These are phyloP conservation scores for Theileria sp. DNA, from an alignment of 169 alveolate genomes.

Conservation along the genomic window DNA sequence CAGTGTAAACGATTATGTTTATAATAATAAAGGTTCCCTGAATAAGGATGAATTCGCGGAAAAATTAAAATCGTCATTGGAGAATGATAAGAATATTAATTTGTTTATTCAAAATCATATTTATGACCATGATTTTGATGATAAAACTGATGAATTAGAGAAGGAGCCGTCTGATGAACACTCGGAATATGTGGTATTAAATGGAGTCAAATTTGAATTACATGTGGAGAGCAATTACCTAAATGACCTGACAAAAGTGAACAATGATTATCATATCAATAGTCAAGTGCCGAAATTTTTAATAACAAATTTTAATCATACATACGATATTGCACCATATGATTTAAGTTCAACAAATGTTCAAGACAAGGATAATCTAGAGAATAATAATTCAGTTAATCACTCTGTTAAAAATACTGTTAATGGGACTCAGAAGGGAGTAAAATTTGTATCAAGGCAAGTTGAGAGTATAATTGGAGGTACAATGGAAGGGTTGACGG, in stretches of 20 bases:
- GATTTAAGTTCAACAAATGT: slow-evolving; percentile 45
- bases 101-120: background rate
- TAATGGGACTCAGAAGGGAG: slow-evolving; percentile 14
- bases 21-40: background rate
- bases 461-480: slow-evolving; percentile 88
- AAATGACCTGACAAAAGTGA: background rate
- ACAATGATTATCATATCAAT: background rate
- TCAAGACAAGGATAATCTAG: slow-evolving; percentile 30
- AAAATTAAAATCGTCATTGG: background rate
- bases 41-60: background rate
- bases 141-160: background rate
- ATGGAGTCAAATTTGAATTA: slow-evolving; percentile 6
- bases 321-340: background rate
- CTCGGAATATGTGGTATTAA: slow-evolving; percentile 1
- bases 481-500: slow-evolving; percentile 85
- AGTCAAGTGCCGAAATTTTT: background rate
- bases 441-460: slow-evolving; percentile 78
- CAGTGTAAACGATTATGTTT: background rate
- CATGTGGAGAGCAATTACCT: background rate
- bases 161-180: background rate
- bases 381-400: slow-evolving; percentile 16
- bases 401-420: slow-evolving; percentile 1
- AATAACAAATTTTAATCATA: background rate
- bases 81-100: background rate
- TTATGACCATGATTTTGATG: background rate